These are phyloP conservation scores for Rhizoclosmatium globosum DNA, from an alignment of 192 early-diverging fungal species.

Conservation along the genomic window DNA sequence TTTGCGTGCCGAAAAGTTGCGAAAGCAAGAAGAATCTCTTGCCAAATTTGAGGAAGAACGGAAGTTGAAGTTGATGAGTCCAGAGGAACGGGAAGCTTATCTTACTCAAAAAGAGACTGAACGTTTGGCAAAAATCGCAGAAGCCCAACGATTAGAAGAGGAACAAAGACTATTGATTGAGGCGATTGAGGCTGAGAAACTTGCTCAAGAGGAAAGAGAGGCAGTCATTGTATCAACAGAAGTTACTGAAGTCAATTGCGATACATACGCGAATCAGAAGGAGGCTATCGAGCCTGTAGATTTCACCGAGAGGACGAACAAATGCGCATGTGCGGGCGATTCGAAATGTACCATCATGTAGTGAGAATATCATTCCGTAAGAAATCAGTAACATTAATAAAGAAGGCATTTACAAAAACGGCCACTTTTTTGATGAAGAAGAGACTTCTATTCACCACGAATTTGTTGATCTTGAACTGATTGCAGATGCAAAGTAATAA, in stretches of 20 bases:
- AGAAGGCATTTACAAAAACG: too few relatives aligned
- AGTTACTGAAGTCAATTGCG: background rate
- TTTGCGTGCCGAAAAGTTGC: slow-evolving; percentile 41
- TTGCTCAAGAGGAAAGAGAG: background rate
- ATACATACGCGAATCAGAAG: too few relatives aligned
- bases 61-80: slow-evolving; percentile 34
- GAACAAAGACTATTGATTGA: background rate
- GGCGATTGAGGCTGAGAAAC: slow-evolving; percentile 3
- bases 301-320: background rate
- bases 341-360: background rate
- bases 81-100: slow-evolving; percentile 19
- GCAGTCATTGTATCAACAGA: background rate
- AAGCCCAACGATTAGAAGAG: slow-evolving; percentile 26
- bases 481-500: too few relatives aligned
- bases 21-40: slow-evolving; percentile 53
- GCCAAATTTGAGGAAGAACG: slow-evolving; percentile 53
- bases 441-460: too few relatives aligned
- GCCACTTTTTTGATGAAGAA: too few relatives aligned
- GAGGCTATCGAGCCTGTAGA: background rate
- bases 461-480: too few relatives aligned
- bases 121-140: slow-evolving; percentile 23
- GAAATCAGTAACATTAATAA: too few relatives aligned
- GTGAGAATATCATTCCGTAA: background rate
- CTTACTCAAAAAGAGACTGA: slow-evolving; percentile 18
- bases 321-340: background rate